Base-by-base conservation (phyloP, 495 filamentous ascomycete species). In the Hypomontagnella submonticulosa region DNA sequence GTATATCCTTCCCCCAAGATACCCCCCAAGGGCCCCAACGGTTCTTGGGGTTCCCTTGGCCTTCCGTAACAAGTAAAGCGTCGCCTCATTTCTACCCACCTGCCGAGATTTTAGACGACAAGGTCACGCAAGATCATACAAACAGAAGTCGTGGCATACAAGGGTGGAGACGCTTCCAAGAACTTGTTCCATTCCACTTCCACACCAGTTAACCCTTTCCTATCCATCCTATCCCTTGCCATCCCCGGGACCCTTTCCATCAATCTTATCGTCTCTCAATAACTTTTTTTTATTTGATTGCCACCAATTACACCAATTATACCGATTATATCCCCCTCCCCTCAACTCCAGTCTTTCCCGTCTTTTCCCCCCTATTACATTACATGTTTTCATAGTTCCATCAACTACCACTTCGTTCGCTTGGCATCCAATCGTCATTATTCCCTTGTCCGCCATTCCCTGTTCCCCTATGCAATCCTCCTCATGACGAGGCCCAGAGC, bases 361-460 rank as follows among this genome's bases (percentile, higher is more conserved):
- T 15, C 48, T 50, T n/a, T 33, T 30, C 46, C 13, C 9, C 4
- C 20, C 48, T 50, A 23, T 49, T 54, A 47, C 48, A 61, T 47
- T 33, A 13, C 11, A 42, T 54, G 33, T 30, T 53, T 59, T 33
- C 43, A 52, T 56, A 32, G 50, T 52, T 55, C 16, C 63, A 19
- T 61, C 38, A 57, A 42, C 27, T 59, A 42, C 50, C 18, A 66
- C 63, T 60, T 16, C 55, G 2, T 30, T 60, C 32, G n/a, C 59
- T 68, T 59, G 65, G 59, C 59, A 41, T 49, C 65, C 63, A 67
- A 67, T 67, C 57, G 56, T 41, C 63, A 41, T 61, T 57, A 40
- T 67, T 36, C 57, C 56, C 50, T 41, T 52, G 38, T 48, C 52
- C 46, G 52, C 63, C 16, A 23, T 57, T 61, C 63, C 63, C 57